Conservation (phyloP, 1,139 yeast genomes). For the Pichia sp. region DNA sequence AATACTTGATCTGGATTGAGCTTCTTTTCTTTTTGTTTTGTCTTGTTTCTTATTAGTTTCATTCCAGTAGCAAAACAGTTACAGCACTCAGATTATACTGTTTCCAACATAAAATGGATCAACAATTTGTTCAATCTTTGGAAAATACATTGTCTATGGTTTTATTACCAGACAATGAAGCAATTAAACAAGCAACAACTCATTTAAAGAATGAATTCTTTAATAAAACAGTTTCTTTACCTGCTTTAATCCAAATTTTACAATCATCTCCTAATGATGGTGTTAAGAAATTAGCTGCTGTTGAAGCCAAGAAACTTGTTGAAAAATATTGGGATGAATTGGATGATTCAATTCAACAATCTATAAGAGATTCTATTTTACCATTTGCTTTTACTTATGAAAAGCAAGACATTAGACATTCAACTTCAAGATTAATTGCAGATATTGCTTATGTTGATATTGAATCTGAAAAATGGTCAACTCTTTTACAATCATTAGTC, state of each 20-base stretch:
- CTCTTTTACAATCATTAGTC: constrained; percentile 65
- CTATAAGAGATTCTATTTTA: constrained; percentile 63
- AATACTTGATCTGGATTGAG: too few relatives aligned
- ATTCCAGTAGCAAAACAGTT: background rate
- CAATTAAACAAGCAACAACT: constrained; percentile 77
- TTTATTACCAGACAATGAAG: constrained; percentile 68
- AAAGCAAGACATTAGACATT: constrained; percentile 73
- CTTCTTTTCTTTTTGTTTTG: background rate
- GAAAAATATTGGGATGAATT: constrained; percentile 62
- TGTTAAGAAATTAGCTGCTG: constrained; percentile 83
- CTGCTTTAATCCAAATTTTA: constrained; percentile 76
- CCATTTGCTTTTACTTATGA: constrained; percentile 61
- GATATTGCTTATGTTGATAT: constrained; percentile 78
- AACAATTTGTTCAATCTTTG: constrained; percentile 59
- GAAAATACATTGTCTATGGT: constrained; percentile 76
- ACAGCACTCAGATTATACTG: too few relatives aligned
- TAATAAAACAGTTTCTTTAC: constrained; percentile 63
- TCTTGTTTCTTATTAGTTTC: background rate
- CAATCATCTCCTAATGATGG: constrained; percentile 59
- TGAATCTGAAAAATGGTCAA: constrained; percentile 64
- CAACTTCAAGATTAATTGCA: constrained; percentile 83
- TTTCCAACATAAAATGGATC: constrained; percentile 46
- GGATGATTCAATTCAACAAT: constrained; percentile 48
- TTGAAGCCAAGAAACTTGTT: constrained; percentile 86
- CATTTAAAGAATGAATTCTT: constrained; percentile 72